phyloP scores from a whole-genome alignment of 257 asterid species.

The Lantana camara region DNA sequence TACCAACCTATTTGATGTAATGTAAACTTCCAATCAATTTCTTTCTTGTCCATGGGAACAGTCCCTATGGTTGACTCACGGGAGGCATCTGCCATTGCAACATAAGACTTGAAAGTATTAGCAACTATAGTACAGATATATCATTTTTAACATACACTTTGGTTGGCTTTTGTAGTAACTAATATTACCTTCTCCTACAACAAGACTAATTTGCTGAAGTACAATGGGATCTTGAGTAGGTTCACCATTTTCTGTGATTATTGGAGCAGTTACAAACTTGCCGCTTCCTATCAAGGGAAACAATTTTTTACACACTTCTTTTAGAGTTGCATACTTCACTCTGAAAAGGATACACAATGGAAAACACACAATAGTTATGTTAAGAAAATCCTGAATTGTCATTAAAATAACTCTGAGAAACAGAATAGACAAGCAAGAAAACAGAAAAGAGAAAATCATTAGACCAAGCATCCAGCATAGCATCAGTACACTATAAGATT shows the following conservation, averaged over 20 bases:
- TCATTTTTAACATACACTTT: background rate
- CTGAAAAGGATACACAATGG: constrained; percentile 44
- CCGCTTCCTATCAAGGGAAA: constrained; percentile 92
- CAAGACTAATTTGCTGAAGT: constrained; percentile 70
- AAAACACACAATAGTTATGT: background rate
- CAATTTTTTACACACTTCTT: constrained; percentile 77
- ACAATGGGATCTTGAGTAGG: constrained; percentile 84
- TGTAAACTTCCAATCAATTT: constrained; percentile 82
- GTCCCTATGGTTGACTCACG: background rate
- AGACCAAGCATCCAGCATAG: constrained; percentile 6
- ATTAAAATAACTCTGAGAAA: background rate
- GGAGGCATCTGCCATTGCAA: constrained; percentile 30
- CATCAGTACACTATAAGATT: background rate
- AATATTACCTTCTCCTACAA: background rate
- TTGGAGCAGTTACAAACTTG: constrained; percentile 79
- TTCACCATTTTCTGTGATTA: constrained; percentile 74
- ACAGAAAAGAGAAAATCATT: background rate
- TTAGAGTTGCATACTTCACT: constrained; percentile 66
- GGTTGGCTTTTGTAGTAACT: background rate
- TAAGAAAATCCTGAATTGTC: background rate
- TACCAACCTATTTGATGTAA: constrained; percentile 91
- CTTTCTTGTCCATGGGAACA: constrained; percentile 60
- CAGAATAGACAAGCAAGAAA: background rate
- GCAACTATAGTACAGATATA: constrained; percentile 7
- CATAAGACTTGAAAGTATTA: constrained; percentile 20